Base-by-base conservation (phyloP, 805 yeast genomes). In the Starmerella kuoi region DNA sequence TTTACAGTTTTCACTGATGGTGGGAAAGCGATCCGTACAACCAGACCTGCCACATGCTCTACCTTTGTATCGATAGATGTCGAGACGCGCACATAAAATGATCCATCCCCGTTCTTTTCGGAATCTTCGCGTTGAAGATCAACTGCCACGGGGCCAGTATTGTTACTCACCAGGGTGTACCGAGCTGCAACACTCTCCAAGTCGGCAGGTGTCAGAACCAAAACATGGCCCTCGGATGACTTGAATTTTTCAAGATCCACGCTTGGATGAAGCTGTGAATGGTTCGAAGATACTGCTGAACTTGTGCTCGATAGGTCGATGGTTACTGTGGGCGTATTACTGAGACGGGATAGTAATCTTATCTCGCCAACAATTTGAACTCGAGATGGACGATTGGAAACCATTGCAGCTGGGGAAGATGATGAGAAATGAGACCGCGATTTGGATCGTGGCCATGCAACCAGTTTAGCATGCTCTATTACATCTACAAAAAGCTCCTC, bases 401-500 rank as follows among this genome's bases (percentile, higher is more conserved):
- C 20, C 27, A 31, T 24, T 23, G 20, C 34, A 9, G 34, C 8
- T 5, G 20, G 20, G 8, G 21, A 4, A 5, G 37, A 20, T 4
- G 37, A 5, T 12, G 11, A 6, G 27, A 18, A 20, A 8, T 33
- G 26, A n/a, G 37, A 18, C 20, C 14, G 17, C 23, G 21, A 7
- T 9, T 15, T 7, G 21, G 35, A 20, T 17, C 37, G 26, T 7
- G 72, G 61, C 20, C 67, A 64, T 19, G 77, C 59, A 0, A 79
- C 67, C 28, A 79, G 70, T 48, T 70, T 70, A 19, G 51, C 45
- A 1, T 69, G 64, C 58, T 88, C 98, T 2, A 69, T 67, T 5
- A 91, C 58, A 60, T 91, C 97, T 7, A 88, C 79, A 57, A 77
- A 85, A 60, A 88, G 68, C 60, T 88, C 97, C 59, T 88, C 85